Base-by-base conservation (phyloP, 2,329 filamentous ascomycete species). In the Alternaria triticimaculans region DNA sequence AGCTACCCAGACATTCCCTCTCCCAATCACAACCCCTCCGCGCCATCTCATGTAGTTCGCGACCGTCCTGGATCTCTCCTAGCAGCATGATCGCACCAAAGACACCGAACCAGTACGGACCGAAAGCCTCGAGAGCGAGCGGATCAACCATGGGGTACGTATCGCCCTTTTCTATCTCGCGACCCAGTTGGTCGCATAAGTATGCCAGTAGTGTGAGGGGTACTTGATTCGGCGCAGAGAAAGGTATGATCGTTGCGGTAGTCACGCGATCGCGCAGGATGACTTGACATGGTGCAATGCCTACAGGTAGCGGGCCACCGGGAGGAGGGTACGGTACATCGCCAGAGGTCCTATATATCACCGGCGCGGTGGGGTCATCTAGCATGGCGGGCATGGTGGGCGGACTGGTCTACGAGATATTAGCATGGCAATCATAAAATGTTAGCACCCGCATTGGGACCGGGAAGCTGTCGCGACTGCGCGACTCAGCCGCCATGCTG, bases 111-210 rank as follows among this genome's bases (percentile, higher is more conserved):
- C 94, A 97, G 82, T 96, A 96, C 57, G 87, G 84, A 10, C 89
- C 90, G 76, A 97, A 97, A 66, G 86, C 87, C 20, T 92, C 88
- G n/a, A 90, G 82, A 5, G 90, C 84, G 80, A 97, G 88, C 18
- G 89, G 84, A 56, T 94, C 90, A 72, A 90, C 88, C 91, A 96
- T 95, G 21, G 94, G 93, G 79, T 97, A 97, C 1, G 94, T 96
- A 79, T 97, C 93, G 60, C 94, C 94, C 80, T 93, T 92, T 75
- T 96, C 92, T 74, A 97, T 96, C 80, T 97, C 94, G 80, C 92
- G 91, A 79, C 94, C 95, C 72, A 97, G 87, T 81, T 96, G 91
- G 75, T 93, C 91, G 72, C 88, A 92, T 50, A 97, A 87, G 76
- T 96, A 96, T 43, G 86, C 86, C 37, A 95, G 84, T 62, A 97